Conservation (phyloP, 2,329 filamentous ascomycete genomes). For the Penicillium sumatraense region DNA sequence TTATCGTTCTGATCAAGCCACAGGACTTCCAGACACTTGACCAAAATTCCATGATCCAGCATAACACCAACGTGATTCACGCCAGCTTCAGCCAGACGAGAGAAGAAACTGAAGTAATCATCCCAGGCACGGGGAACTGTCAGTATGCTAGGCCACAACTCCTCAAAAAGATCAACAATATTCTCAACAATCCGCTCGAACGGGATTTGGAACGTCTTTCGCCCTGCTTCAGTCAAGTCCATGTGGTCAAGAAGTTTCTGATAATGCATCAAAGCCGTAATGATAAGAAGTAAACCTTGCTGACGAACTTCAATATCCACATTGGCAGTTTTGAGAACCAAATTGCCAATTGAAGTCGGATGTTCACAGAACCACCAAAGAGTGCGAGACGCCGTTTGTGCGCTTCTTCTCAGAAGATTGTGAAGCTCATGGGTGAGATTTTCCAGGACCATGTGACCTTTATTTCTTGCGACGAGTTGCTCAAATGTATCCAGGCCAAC, state of each 20-base stretch:
- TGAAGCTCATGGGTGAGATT: conserved; percentile 58
- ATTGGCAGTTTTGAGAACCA: conserved; percentile 68
- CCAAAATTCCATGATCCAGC: conserved; percentile 65
- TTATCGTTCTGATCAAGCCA: conserved; percentile 59
- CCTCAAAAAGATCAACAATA: conserved; percentile 55
- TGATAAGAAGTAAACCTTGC: conserved; percentile 52
- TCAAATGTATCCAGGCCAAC: conserved; percentile 67
- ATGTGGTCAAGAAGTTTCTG: conserved; percentile 42
- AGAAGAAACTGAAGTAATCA: conserved; percentile 74
- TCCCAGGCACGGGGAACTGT: conserved; percentile 70
- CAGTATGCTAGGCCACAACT: conserved; percentile 68
- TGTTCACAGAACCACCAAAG: conserved; percentile 65
- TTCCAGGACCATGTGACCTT: conserved; percentile 68
- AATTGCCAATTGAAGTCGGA: conserved; percentile 63
- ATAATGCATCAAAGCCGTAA: conserved; percentile 60
- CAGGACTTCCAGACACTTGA: conserved; percentile 63
- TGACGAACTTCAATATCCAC: conserved; percentile 53
- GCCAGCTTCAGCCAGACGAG: conserved; percentile 68
- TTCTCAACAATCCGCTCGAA: conserved; percentile 36
- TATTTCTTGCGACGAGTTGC: conserved; percentile 73
- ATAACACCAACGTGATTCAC: conserved; percentile 61
- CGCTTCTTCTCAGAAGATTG: conserved; percentile 55
- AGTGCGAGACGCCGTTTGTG: conserved; percentile 62
- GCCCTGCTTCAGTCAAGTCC: conserved; percentile 30
- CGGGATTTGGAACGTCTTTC: conserved; percentile 28